A percentile compares a stretch with the other conserved stretches of the same genome.
Conservation (phyloP, 2,329 filamentous ascomycete genomes). For the Penicillium sp. region DNA sequence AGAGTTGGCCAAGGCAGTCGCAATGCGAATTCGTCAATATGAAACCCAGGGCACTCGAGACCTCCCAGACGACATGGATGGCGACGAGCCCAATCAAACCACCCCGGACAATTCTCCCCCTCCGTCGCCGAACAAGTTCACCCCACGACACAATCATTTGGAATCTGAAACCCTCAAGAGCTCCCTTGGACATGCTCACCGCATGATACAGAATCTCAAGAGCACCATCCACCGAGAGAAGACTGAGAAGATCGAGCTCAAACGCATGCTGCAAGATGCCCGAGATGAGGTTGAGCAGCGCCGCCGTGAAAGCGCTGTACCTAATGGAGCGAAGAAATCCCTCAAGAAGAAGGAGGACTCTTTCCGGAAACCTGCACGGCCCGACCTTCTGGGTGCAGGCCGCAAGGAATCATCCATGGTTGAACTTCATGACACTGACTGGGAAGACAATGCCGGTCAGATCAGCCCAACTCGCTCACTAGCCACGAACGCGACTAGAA, state of each 20-base stretch:
- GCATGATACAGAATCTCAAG: conserved; percentile 94
- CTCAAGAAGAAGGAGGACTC: conserved; percentile 66
- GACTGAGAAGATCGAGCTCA: conserved; percentile 95
- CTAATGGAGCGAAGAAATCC: conserved; percentile 54
- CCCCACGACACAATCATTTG: conserved; percentile 86
- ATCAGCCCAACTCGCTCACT: conserved; percentile 58
- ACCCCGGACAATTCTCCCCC: conserved; percentile 92
- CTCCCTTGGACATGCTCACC: conserved; percentile 89
- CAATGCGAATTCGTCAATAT: conserved; percentile 69
- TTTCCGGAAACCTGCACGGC: conserved; percentile 77
- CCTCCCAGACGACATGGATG: conserved; percentile 65
- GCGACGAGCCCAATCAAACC: conserved; percentile 67
- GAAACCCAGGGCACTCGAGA: conserved; percentile 67
- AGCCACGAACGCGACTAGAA: conserved; percentile 34
- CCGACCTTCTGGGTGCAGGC: conserved; percentile 74
- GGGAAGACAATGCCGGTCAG: conserved; percentile 79
- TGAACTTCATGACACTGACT: conserved; percentile 77
- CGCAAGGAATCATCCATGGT: conserved; percentile 78
- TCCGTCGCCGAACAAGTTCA: conserved; percentile 86
- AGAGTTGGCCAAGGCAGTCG: conserved; percentile 83
- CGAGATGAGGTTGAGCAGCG: conserved; percentile 84
- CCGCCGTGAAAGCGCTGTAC: conserved; percentile 56
- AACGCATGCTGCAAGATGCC: conserved; percentile 91
- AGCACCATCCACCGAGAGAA: conserved; percentile 96
- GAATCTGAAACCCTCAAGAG: conserved; percentile 95